Conservation (phyloP, 2,329 filamentous ascomycete species). For the Aspergillus udagawae region DNA sequence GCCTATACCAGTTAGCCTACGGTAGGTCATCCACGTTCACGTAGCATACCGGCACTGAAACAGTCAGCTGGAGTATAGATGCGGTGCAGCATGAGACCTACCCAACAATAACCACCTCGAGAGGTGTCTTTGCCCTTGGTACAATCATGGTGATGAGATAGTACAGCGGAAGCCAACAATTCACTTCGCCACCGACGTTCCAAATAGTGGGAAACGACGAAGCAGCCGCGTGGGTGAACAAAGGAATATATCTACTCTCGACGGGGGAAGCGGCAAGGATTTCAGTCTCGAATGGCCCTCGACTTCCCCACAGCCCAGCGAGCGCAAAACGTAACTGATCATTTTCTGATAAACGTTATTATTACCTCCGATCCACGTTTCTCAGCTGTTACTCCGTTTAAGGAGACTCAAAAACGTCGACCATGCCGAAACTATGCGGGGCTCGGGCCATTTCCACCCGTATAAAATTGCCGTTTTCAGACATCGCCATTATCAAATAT, state of each 20-base stretch:
- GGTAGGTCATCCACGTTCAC: not conserved
- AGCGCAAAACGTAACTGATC: not conserved
- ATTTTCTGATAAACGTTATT: not conserved
- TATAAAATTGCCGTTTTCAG: no score
- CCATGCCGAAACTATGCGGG: no score
- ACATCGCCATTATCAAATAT: no score
- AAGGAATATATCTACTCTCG: not conserved
- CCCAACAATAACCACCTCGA: slow-evolving; percentile 34
- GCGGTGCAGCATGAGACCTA: slow-evolving; percentile 13
- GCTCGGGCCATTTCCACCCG: no score
- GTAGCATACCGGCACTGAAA: slow-evolving; percentile 26
- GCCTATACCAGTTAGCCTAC: slow-evolving; percentile 17
- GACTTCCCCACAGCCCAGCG: not conserved
- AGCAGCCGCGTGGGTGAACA: not conserved
- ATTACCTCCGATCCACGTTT: no score
- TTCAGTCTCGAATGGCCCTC: not conserved
- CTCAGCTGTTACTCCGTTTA: no score
- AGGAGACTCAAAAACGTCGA: no score
- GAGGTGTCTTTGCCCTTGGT: slow-evolving; percentile 22
- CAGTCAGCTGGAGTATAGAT: slow-evolving; percentile 5
- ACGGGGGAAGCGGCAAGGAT: not conserved
- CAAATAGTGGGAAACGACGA: not conserved
- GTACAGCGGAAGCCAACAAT: not conserved
- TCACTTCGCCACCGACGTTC: not conserved
- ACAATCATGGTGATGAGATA: slow-evolving; percentile 14